Percentiles rank a stretch among this genome's conserved stretches.
Conservation (phyloP, 2,329 filamentous ascomycete genomes). For the Talaromyces islandicus region DNA sequence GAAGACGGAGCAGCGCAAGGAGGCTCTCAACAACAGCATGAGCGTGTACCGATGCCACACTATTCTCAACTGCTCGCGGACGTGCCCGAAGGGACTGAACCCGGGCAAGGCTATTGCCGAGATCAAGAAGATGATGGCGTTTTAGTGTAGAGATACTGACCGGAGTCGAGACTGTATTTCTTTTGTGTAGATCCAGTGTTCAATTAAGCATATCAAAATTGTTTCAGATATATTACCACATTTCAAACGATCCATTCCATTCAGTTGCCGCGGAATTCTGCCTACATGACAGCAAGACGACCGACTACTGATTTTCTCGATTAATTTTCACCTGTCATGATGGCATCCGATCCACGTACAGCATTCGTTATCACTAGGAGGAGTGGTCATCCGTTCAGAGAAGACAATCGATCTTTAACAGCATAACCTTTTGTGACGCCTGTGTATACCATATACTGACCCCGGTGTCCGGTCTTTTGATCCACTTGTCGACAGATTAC, state of each 20-base stretch:
- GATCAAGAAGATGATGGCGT: conserved; percentile 95
- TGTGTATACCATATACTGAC: too few species aligned
- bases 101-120: conserved; percentile 91
- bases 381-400: too few species aligned
- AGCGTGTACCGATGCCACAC: conserved; percentile 98
- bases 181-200: not conserved
- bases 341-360: too few species aligned
- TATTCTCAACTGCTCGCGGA: conserved; percentile 96
- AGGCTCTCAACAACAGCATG: conserved; percentile 96
- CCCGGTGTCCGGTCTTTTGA: too few species aligned
- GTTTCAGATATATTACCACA: not conserved
- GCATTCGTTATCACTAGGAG: too few species aligned
- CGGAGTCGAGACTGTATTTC: not conserved
- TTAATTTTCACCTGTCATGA: too few species aligned
- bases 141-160: conserved; percentile 3
- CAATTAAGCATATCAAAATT: not conserved
- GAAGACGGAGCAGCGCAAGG: conserved; percentile 79
- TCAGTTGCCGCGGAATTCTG: too few species aligned
- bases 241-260: not conserved
- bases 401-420: too few species aligned
- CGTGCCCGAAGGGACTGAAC: conserved; percentile 97
- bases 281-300: too few species aligned
- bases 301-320: too few species aligned
- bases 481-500: too few species aligned
- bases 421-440: too few species aligned